Conservation (phyloP, 2,329 filamentous ascomycete genomes). For the Akanthomyces uredinophilus region DNA sequence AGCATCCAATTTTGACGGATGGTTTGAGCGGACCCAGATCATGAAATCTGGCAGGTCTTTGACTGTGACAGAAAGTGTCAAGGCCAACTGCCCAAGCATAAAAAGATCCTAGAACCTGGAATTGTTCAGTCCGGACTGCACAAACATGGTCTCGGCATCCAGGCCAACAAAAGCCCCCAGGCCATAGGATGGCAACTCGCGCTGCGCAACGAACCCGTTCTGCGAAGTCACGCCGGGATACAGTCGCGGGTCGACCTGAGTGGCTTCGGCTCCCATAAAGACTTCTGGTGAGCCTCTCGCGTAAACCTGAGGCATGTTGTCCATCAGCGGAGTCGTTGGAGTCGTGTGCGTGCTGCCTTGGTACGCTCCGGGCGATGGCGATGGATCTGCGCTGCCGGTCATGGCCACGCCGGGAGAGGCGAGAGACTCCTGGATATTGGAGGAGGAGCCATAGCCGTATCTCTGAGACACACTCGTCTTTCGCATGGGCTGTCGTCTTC, state of each 20-base stretch:
- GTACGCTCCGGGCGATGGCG: neutral
- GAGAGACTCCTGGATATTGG: neutral
- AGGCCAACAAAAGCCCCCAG: neutral
- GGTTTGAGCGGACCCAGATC: neutral
- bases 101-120: neutral
- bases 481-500: neutral
- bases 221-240: neutral
- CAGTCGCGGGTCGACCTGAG: neutral
- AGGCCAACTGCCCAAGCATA: too few species aligned
- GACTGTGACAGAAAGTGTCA: too few species aligned
- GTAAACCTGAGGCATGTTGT: neutral
- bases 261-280: conserved; percentile 3
- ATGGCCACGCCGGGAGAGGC: neutral
- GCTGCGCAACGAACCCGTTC: neutral
- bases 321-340: neutral
- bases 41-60: too few species aligned
- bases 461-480: neutral
- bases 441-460: neutral
- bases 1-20: neutral
- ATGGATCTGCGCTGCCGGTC: neutral
- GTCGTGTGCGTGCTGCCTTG: neutral
- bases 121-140: neutral
- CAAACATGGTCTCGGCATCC: neutral
- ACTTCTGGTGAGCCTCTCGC: neutral
- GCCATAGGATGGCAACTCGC: neutral